Base-by-base conservation (phyloP, 768 basidiomycete genomes). In the Steccherinum ochraceum region DNA sequence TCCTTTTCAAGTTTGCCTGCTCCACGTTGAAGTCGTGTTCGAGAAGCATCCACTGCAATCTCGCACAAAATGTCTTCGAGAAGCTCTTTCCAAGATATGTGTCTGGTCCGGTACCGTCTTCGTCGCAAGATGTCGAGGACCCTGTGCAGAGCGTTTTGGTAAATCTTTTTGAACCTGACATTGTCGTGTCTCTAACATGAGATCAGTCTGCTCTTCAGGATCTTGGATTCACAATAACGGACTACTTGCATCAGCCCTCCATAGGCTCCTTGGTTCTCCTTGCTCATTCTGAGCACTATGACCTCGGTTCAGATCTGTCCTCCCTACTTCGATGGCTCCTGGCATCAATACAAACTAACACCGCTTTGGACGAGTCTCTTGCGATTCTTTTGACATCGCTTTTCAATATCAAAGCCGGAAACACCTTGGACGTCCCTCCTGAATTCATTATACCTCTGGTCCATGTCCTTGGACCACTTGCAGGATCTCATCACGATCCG, bases 401-500 rank as follows among this genome's bases (percentile, higher is more conserved):
- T 11, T 59, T 56, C n/a, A 10, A 7, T 10, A n/a, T 43, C 41
- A 43, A 43, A 43, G 30, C 30, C 30, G 30, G 7, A 16, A 16
- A 16, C 16, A 10, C 41, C 10, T 19, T 19, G 18, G 41, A 43
- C 21, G n/a, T 23, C 7, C 46, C 58, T 2, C 23, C 49, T n/a
- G 79, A 83, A 2, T 60, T 80, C 1, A 64, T 75, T 3, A 57
- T 69, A 3, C 74, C 80, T 2, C 70, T 87, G 1, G 71, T 71
- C 39, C 69, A 71, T 3, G 57, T 80, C 7, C 64, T 89, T 24
- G 75, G 81, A 1, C 67, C 73, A 2, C 58, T 88, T 24, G 81
- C 83, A 12, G 81, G 83, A 58, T 73, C 70, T 2, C 84, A 89
- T 59, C 75, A 81, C 3, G 77, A 86, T 50, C 65, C 83, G 2